Base-by-base conservation (phyloP, 2,329 filamentous ascomycete species). In the Ophiocordyceps unilateralis region DNA sequence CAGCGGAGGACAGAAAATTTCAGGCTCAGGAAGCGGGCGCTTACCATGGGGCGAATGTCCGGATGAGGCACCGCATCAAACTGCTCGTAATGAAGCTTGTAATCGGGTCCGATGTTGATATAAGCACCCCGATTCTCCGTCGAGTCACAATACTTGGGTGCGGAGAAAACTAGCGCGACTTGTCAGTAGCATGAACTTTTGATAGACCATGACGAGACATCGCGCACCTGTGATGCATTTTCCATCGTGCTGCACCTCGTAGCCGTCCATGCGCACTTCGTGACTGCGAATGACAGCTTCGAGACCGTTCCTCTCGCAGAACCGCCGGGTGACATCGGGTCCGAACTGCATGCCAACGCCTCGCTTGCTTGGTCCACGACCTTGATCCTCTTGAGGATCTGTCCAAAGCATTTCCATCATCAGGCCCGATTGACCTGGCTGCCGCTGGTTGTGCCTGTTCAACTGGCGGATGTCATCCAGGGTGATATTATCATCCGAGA, bases 371-470 rank as follows among this genome's bases (percentile, higher is more conserved):
- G 91, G 91, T 9, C 88, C 86, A 51, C 91, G 79, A 42, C 91
- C 91, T 23, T 83, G 79, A 52, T 78, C 72, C 1, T 83, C 73
- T 60, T 98, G 91, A 3, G 91, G 91, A 58, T 98, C 91, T 1
- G 91, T 96, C 91, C 91, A 98, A 40, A 98, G 74, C 91, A 98
- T 98, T 65, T 98, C 91, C 91, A 98, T 98, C 91, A 98, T 98
- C 53, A 98, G 67, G 14, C 91, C 91, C 41, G 83, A 68, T 61
- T 98, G 91, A 26, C 91, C 91, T 3, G 91, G 89, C 56, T 96
- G 89, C 47, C 85, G 75, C 64, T 96, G 91, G 59, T 76, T 78
- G 65, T 95, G 88, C 50, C 89, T 74, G 63, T 96, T 81, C 45
- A 96, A 69, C 65, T 93, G 93, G 51, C 91, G 78, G 51, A 98